Percentiles rank a stretch among this genome's conserved stretches.
These are phyloP conservation scores for Austroboletus rostrupii DNA, from an alignment of 1,284 basidiomycete species.

Conservation along the genomic window DNA sequence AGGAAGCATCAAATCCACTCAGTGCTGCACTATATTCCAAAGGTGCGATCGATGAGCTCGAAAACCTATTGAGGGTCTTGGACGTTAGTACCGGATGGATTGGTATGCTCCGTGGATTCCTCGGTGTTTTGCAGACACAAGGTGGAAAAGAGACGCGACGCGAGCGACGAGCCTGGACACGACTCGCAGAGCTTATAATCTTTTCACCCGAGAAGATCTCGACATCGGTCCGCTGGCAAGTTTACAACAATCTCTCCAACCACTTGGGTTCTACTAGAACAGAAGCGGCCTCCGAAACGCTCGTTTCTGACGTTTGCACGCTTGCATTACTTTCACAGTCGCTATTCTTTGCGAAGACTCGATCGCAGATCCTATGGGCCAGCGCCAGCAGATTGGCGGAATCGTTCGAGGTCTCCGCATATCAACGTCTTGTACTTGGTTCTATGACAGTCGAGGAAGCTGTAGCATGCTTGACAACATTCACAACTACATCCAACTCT, in stretches of 20 bases:
- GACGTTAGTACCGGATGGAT: slow-evolving; percentile 38
- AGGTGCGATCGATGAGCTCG: slow-evolving; percentile 38
- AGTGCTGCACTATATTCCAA: slow-evolving; percentile 32
- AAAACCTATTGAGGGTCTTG: slow-evolving; percentile 37
- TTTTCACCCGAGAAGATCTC: slow-evolving; percentile 35
- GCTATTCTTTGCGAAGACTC: slow-evolving; percentile 24
- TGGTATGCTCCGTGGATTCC: slow-evolving; percentile 36
- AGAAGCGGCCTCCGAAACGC: slow-evolving; percentile 14
- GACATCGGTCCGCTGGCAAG: slow-evolving; percentile 16
- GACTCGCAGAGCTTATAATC: slow-evolving; percentile 49
- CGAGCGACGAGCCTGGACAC: slow-evolving; percentile 50
- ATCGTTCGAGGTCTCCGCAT: slow-evolving; percentile 34
- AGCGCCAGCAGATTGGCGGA: slow-evolving; percentile 28
- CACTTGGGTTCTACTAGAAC: slow-evolving; percentile 24
- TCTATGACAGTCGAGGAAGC: slow-evolving; percentile 50
- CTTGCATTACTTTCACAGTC: slow-evolving; percentile 51
- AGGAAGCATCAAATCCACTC: slow-evolving; percentile 28
- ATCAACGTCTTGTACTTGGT: slow-evolving; percentile 54
- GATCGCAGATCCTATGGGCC: slow-evolving; percentile 42
- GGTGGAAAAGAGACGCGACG: slow-evolving; percentile 39
- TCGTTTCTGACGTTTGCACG: slow-evolving; percentile 50
- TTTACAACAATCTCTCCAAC: slow-evolving; percentile 26
- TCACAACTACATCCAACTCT: slow-evolving; percentile 15
- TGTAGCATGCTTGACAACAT: slow-evolving; percentile 33
- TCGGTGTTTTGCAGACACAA: slow-evolving; percentile 22